Evolutionary conservation across 1,284 basidiomycete genomes (phyloP), one percentile per base, ranked within the genome.

Genomic region (Sanghuangporus weigelae): DNA sequence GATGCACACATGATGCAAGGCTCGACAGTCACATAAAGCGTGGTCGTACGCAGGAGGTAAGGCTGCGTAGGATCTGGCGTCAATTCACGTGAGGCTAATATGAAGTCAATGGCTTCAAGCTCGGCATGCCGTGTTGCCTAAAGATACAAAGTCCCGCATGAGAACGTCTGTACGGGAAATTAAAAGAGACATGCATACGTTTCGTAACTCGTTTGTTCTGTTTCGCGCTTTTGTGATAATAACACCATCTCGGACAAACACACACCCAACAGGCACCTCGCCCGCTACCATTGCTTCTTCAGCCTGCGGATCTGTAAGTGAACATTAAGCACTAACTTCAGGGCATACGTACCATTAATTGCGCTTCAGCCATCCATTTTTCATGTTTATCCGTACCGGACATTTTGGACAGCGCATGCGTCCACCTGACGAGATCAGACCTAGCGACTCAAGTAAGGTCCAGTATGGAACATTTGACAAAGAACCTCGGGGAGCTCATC

Each of bases 1-100:
- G 92, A 93, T 4, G 95, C 94, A 69, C 97, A 99, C 97, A 99
- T 99, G 72, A 99, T 94, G 75, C 97, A 99, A 0, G 97, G 97
- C 76, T 99, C 97, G 60, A 99, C 96, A 0, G 97, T 99, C 60
- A 99, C 97, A 74, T 99, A 99, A 19, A 99, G 85, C 2, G 87
- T 93, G 23, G 94, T 96, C 12, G 84, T 80, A 1, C 82, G 81
- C 49, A 98, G 84, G 3, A 93, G 90, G 68, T 89, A 85, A 51
- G 74, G 72, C 6, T 44, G 38, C 26, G 70, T 70, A 1, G 71
- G 68, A 55, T 74, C 71, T n/a, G 85, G 81, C 3, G 88, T 89
- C 63, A 89, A 75, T 57, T 72, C 54, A 69, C 80, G 74, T 70
- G 87, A 80, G 0, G 87, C 81, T 12, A 98, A 79, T 66, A 99